These are phyloP conservation scores for Inosperma sp. DNA, from an alignment of 768 basidiomycete genomes.

Conservation along the genomic window DNA sequence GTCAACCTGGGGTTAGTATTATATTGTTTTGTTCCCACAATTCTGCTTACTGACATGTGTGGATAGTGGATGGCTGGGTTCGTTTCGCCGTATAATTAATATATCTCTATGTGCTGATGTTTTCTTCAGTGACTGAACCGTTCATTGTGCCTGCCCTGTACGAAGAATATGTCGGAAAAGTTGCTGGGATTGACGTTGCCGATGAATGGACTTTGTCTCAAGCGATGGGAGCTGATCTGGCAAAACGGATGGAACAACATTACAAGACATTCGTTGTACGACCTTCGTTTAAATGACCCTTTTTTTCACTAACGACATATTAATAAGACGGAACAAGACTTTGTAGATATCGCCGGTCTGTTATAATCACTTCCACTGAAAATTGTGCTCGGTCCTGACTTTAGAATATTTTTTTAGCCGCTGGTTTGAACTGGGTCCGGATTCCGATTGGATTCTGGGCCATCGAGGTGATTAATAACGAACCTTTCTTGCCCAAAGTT, in stretches of 20 bases:
- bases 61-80: background rate
- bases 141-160: constrained; percentile 65
- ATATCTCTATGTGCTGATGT: constrained; percentile 69
- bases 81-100: constrained; percentile 61
- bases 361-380: background rate
- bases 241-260: constrained; percentile 63
- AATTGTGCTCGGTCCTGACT: background rate
- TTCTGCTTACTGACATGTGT: background rate
- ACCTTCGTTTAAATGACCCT: background rate
- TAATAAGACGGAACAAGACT: constrained; percentile 88
- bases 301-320: background rate
- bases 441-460: constrained; percentile 85
- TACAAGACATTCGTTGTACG: constrained; percentile 80
- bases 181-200: too few species aligned
- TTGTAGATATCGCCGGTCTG: constrained; percentile 71
- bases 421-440: constrained; percentile 81
- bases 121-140: too few species aligned
- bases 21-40: too few species aligned
- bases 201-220: constrained; percentile 69
- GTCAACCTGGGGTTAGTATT: too few species aligned
- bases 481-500: constrained; percentile 71
- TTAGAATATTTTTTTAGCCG: constrained; percentile 31
- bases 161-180: constrained; percentile 56
- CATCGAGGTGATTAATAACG: constrained; percentile 66
- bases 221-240: constrained; percentile 62